Percentiles rank a stretch among this genome's conserved stretches.
These are phyloP conservation scores for Fusarium humuli DNA, from an alignment of 2,329 filamentous ascomycete genomes.

Conservation along the genomic window DNA sequence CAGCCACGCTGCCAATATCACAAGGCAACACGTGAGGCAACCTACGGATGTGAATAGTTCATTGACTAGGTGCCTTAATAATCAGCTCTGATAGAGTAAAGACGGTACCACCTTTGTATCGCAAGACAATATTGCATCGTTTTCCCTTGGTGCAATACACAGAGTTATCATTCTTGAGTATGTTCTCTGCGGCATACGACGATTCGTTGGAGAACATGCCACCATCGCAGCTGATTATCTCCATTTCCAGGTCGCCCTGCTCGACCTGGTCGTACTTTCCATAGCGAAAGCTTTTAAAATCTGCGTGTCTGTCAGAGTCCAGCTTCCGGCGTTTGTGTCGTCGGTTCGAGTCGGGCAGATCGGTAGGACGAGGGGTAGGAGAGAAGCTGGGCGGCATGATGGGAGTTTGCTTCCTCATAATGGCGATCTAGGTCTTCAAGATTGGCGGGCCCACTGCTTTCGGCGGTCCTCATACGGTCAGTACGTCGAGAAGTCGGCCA, in stretches of 20 bases:
- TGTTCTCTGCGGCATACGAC: constrained; percentile 79
- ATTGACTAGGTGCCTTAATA: constrained; percentile 82
- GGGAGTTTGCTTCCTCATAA: constrained; percentile 58
- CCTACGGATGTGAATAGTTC: constrained; percentile 89
- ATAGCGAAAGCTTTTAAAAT: constrained; percentile 76
- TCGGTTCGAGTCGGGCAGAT: constrained; percentile 61
- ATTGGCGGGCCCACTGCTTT: constrained; percentile 44
- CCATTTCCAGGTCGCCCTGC: constrained; percentile 83
- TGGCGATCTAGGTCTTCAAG: constrained; percentile 55
- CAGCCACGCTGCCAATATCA: constrained; percentile 26
- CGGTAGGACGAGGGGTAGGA: constrained; percentile 52
- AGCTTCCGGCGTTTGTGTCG: constrained; percentile 77
- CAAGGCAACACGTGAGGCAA: constrained; percentile 43
- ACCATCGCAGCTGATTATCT: constrained; percentile 90
- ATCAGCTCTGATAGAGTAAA: constrained; percentile 88
- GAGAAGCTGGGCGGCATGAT: constrained; percentile 52
- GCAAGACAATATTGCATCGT: constrained; percentile 86
- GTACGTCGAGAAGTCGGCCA: constrained; percentile 45
- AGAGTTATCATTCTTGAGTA: constrained; percentile 82
- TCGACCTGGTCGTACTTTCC: constrained; percentile 90
- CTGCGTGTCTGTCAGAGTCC: constrained; percentile 68
- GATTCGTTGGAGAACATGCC: constrained; percentile 74
- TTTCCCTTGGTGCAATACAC: constrained; percentile 94
- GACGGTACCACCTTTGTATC: constrained; percentile 81
- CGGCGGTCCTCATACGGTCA: constrained; percentile 43